phyloP scores from a whole-genome alignment of 257 asterid species.

The Eustoma russellianum region DNA sequence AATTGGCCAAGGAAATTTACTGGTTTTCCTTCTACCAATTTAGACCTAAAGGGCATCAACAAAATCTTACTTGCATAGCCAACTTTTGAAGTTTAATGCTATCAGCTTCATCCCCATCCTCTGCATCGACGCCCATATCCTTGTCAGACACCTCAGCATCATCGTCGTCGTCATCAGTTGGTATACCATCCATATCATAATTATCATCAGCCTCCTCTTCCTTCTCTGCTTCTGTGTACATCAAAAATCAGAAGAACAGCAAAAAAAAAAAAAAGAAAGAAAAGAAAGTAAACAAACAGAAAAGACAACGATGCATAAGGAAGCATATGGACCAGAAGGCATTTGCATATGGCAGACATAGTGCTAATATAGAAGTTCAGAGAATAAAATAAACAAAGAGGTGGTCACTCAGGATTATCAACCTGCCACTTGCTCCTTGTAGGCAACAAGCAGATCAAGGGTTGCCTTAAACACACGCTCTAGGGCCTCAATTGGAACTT shows the following conservation, averaged over 20 bases:
- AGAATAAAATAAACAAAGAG: slow-evolving; percentile 8
- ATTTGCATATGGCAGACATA: too few relatives aligned
- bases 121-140: slow-evolving; percentile 91
- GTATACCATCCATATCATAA: slow-evolving; percentile 68
- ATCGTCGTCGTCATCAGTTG: slow-evolving; percentile 71
- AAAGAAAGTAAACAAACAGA: neutral
- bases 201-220: slow-evolving; percentile 70
- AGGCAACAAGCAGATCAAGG: slow-evolving; percentile 90
- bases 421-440: slow-evolving; percentile 97
- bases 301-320: too few relatives aligned
- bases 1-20: too few relatives aligned
- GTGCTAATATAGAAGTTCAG: neutral
- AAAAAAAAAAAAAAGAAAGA: neutral
- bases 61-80: slow-evolving; percentile 75
- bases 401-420: neutral
- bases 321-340: neutral
- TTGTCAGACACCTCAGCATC: slow-evolving; percentile 66
- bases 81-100: slow-evolving; percentile 61
- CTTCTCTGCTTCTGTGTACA: slow-evolving; percentile 62
- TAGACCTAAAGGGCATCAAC: neutral
- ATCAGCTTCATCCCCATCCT: slow-evolving; percentile 85
- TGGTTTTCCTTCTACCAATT: too few relatives aligned
- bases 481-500: slow-evolving; percentile 80
- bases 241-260: neutral
- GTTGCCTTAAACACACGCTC: slow-evolving; percentile 88